phyloP scores from a whole-genome alignment of 139 green algal genomes.

The Chlamydomonas schloesseri region DNA sequence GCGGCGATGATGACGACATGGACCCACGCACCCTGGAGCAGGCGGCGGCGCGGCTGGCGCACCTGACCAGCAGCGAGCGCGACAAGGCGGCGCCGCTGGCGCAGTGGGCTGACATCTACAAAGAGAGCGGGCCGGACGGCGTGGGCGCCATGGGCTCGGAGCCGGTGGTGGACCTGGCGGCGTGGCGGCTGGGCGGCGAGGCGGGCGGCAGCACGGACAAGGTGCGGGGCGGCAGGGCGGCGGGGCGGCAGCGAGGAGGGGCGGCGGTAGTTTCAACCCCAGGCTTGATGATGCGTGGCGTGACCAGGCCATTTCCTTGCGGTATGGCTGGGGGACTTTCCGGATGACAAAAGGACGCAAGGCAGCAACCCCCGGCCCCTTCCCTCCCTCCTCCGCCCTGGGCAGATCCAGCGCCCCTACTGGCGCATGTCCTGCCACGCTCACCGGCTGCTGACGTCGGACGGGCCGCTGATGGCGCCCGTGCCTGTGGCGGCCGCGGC shows the following conservation, averaged over 20 bases:
- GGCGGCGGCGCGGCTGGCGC: slow-evolving; percentile 70
- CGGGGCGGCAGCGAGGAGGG: not conserved
- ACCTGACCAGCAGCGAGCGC: slow-evolving; percentile 64
- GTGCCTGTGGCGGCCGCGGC: too few relatives aligned
- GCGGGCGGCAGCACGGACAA: not conserved
- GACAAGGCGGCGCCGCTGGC: slow-evolving; percentile 37
- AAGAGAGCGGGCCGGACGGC: slow-evolving; percentile 70
- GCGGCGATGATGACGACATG: slow-evolving; percentile 64
- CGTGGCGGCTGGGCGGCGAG: not conserved
- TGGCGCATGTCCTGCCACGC: slow-evolving; percentile 56
- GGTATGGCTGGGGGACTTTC: too few relatives aligned
- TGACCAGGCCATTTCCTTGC: too few relatives aligned
- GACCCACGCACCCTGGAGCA: slow-evolving; percentile 73
- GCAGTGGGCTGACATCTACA: slow-evolving; percentile 78
- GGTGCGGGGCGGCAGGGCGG: not conserved
- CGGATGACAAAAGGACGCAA: too few relatives aligned
- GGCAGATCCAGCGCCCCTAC: not conserved
- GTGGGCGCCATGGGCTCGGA: slow-evolving; percentile 58
- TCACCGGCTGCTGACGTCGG: slow-evolving; percentile 34
- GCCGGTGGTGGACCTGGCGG: slow-evolving; percentile 43
- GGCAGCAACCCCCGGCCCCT: too few relatives aligned
- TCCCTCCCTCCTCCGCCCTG: not conserved
- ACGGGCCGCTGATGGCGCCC: not conserved
- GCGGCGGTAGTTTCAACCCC: not conserved
- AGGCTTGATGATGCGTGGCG: too few relatives aligned